phyloP scores from a whole-genome alignment of 75 land plant species.

The Adiantum capillusveneris region DNA sequence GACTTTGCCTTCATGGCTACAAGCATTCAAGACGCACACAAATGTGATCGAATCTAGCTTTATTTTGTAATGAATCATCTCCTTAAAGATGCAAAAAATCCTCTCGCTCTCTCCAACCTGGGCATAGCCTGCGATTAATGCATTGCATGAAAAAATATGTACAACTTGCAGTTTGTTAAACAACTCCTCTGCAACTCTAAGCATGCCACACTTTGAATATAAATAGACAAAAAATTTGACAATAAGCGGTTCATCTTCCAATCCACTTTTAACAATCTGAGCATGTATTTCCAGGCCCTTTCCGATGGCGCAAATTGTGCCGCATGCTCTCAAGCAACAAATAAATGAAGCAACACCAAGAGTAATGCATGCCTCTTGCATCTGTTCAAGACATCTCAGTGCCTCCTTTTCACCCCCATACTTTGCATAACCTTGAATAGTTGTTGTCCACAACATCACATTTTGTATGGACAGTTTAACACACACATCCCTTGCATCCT shows the following conservation, averaged over 20 bases:
- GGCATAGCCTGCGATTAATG: conserved; percentile 16
- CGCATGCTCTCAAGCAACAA: neutral
- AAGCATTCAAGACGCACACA: conserved; percentile 1
- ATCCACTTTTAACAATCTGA: neutral
- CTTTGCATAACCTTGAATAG: conserved; percentile 3
- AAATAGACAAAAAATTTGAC: neutral
- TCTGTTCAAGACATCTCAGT: neutral
- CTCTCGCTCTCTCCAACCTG: conserved; percentile 2
- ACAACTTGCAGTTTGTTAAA: conserved; percentile 1
- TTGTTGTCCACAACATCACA: neutral
- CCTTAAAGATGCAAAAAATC: neutral
- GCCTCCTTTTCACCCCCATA: conserved; percentile 4
- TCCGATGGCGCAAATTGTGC: neutral
- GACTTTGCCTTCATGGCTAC: conserved; percentile 6
- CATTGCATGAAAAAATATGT: conserved; percentile 12
- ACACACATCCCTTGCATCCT: neutral
- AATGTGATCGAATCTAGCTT: conserved; percentile 5
- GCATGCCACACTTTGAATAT: conserved; percentile 12
- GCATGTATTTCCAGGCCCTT: conserved; percentile 6
- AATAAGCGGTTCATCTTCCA: neutral
- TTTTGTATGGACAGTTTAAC: neutral
- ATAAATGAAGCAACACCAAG: neutral
- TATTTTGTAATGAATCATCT: neutral
- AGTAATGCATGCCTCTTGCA: conserved; percentile 6
- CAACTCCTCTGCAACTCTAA: neutral